Evolutionary conservation across 257 asterid species (phyloP).

Genomic region (Lantana camara): DNA sequence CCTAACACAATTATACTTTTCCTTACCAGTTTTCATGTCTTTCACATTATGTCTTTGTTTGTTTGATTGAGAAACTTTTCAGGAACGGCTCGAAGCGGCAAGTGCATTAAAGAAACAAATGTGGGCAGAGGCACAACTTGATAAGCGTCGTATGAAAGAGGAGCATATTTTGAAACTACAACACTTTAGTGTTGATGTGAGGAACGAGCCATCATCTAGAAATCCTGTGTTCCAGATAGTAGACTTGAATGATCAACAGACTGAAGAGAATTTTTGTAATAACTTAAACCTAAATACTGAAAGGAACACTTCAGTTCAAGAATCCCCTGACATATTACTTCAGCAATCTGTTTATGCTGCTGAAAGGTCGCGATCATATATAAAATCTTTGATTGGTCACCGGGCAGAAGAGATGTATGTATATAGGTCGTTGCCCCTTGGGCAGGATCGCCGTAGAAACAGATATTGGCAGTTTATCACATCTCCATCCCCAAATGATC

Average conservation of each 20-base stretch:
- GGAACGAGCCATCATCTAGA: constrained; percentile 38
- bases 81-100: constrained; percentile 98
- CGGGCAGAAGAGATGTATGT: constrained; percentile 79
- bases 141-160: constrained; percentile 86
- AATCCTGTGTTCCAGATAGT: constrained; percentile 39
- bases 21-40: constrained; percentile 9
- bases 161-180: constrained; percentile 53
- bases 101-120: constrained; percentile 91
- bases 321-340: constrained; percentile 38
- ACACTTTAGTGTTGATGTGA: constrained; percentile 34
- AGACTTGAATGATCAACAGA: constrained; percentile 47
- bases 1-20: too few species aligned
- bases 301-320: constrained; percentile 46
- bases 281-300: constrained; percentile 34
- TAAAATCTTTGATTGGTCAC: constrained; percentile 66
- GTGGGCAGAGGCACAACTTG: constrained; percentile 95
- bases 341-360: constrained; percentile 65
- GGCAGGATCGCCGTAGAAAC: constrained; percentile 83
- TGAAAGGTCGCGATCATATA: constrained; percentile 72
- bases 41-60: constrained; percentile 26
- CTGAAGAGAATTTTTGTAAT: constrained; percentile 37
- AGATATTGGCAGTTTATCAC: constrained; percentile 85
- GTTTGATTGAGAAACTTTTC: constrained; percentile 34
- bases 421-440: constrained; percentile 86
- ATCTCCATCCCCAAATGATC: constrained; percentile 74